These are phyloP conservation scores for Cercospora nicotianae DNA, from an alignment of 2,329 filamentous ascomycete species.

Conservation along the genomic window DNA sequence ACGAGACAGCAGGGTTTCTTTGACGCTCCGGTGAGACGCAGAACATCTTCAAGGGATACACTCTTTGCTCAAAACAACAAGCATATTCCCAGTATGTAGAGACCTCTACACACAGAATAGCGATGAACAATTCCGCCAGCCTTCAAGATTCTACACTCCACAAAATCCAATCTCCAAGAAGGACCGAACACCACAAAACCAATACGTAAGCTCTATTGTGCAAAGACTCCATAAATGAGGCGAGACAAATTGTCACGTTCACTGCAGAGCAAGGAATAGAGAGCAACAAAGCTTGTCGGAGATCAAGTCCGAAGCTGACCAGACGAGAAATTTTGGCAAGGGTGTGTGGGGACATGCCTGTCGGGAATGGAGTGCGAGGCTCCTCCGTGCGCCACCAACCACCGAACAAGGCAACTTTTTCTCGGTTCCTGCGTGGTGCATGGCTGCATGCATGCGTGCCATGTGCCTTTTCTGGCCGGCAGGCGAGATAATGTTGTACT, in stretches of 20 bases:
- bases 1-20: not conserved
- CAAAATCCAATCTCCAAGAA: not conserved
- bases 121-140: not conserved
- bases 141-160: not conserved
- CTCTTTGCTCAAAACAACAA: not conserved
- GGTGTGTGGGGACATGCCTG: not conserved
- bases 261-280: not conserved
- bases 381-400: not conserved
- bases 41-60: not conserved
- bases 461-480: not conserved
- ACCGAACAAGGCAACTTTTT: not conserved
- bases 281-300: not conserved
- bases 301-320: not conserved
- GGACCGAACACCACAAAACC: not conserved
- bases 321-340: not conserved
- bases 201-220: not conserved
- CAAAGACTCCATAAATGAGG: not conserved
- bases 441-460: not conserved
- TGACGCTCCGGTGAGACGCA: not conserved
- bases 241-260: not conserved
- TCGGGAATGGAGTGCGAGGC: not conserved
- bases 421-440: not conserved
- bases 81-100: not conserved
- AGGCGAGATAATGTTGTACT: not conserved
- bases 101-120: not conserved